Evolutionary conservation across 257 asterid genomes (phyloP).

Genomic region (Primulina tabacum): DNA sequence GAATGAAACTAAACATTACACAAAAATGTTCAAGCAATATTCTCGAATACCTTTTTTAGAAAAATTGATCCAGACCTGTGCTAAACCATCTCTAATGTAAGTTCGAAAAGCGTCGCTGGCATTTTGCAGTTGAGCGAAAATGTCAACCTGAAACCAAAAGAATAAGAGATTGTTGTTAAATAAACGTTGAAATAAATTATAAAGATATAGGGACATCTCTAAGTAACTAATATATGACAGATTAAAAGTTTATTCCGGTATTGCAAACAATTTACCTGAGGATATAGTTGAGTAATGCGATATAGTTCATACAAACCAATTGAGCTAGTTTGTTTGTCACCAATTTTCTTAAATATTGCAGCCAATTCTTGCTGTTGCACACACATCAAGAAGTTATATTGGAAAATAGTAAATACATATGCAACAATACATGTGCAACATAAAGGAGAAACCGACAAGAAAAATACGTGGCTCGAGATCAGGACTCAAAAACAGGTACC

Average conservation of each 20-base stretch:
- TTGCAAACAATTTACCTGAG: conserved; percentile 51
- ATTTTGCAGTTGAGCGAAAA: conserved; percentile 93
- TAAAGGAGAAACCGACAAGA: not conserved
- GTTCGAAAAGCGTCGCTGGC: conserved; percentile 98
- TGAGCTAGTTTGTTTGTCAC: conserved; percentile 98
- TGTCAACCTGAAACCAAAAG: conserved; percentile 71
- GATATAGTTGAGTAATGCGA: conserved; percentile 93
- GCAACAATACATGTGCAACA: not conserved
- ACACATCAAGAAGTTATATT: conserved; percentile 19
- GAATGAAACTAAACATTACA: conserved; percentile 14
- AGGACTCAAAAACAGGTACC: conserved; percentile 36
- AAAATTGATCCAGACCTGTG: conserved; percentile 57
- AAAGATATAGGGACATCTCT: not conserved
- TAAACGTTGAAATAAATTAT: not conserved
- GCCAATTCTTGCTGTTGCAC: conserved; percentile 90
- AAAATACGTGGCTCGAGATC: not conserved
- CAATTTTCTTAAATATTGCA: conserved; percentile 96
- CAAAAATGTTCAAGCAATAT: not conserved
- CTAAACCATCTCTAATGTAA: conserved; percentile 93
- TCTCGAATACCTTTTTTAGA: not conserved
- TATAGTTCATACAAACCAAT: conserved; percentile 95
- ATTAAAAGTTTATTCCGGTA: conserved; percentile 10
- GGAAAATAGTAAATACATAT: not conserved
- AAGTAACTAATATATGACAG: conserved; percentile 1
- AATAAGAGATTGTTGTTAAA: conserved; percentile 5